These are phyloP conservation scores for Cucumis variabilis DNA, from an alignment of 331 rosid species.

Conservation along the genomic window DNA sequence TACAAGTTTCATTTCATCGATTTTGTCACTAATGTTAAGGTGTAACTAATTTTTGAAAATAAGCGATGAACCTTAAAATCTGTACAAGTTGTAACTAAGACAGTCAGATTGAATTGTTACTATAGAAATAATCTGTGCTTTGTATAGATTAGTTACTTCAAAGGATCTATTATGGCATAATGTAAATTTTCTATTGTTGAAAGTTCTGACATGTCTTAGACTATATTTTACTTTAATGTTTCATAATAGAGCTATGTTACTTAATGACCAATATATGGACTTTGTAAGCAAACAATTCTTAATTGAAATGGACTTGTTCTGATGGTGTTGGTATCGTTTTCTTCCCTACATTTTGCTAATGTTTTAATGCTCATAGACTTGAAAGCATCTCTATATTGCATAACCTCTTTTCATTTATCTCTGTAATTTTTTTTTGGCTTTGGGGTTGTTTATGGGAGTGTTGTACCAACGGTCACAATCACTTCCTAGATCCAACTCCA, in stretches of 20 bases:
- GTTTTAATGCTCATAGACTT: conserved; percentile 11
- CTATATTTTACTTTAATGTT: not conserved
- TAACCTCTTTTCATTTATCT: conserved; percentile 33
- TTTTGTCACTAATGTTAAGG: not conserved
- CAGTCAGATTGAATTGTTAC: not conserved
- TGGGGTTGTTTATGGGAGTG: too few relatives aligned
- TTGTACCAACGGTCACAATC: too few relatives aligned
- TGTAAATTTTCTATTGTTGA: not conserved
- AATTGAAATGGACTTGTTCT: not conserved
- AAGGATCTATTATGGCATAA: not conserved
- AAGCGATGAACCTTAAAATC: not conserved
- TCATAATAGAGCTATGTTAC: conserved; percentile 8
- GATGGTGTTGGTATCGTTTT: conserved; percentile 3
- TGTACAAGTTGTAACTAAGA: not conserved
- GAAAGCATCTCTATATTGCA: conserved; percentile 2
- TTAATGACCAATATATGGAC: conserved; percentile 83
- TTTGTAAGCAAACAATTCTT: conserved; percentile 67
- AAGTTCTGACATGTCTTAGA: not conserved
- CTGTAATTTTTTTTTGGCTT: conserved; percentile 39
- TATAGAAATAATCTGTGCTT: not conserved
- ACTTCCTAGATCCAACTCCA: too few relatives aligned
- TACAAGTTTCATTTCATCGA: conserved; percentile 11
- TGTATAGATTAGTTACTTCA: not conserved
- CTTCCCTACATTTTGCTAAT: not conserved
- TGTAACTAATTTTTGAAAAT: not conserved